Conservation (phyloP, 495 filamentous ascomycete genomes). For the Aspergillus biplanus region DNA sequence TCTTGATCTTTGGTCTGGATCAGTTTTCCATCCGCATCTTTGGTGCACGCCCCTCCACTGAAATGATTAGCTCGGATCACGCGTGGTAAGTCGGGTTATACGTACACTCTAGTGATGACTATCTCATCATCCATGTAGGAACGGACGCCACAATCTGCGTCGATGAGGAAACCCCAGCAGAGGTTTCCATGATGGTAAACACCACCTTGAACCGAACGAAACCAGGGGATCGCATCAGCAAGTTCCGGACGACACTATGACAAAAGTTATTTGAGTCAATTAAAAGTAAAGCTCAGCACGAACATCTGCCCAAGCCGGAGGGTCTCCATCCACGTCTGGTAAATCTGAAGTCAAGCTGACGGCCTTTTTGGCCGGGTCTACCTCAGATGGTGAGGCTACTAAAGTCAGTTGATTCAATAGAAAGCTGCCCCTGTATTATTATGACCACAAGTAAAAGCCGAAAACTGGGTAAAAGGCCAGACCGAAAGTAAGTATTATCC, state of each 20-base stretch:
- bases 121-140: constrained; percentile 67
- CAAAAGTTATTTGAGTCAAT: constrained; percentile 16
- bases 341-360: not conserved
- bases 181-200: constrained; percentile 52
- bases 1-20: constrained; percentile 49
- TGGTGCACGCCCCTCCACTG: constrained; percentile 56
- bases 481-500: too few relatives aligned
- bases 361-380: not conserved
- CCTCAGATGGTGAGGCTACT: not conserved
- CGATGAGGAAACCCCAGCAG: constrained; percentile 63
- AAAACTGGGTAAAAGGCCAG: too few relatives aligned
- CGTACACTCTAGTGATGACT: constrained; percentile 69
- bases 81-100: constrained; percentile 10
- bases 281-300: not conserved
- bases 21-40: constrained; percentile 45
- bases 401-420: not conserved
- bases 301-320: constrained; percentile 62
- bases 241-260: constrained; percentile 58
- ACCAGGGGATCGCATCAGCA: constrained; percentile 71
- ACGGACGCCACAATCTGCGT: constrained; percentile 55
- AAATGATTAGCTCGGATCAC: constrained; percentile 27
- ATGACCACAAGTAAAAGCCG: too few relatives aligned
- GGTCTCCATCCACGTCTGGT: constrained; percentile 38
- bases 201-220: constrained; percentile 63
- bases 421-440: too few relatives aligned